A percentile compares a stretch with the other conserved stretches of the same genome.
phyloP scores from a whole-genome alignment of 1,284 basidiomycete genomes.

The Sporisorium exsertum region DNA sequence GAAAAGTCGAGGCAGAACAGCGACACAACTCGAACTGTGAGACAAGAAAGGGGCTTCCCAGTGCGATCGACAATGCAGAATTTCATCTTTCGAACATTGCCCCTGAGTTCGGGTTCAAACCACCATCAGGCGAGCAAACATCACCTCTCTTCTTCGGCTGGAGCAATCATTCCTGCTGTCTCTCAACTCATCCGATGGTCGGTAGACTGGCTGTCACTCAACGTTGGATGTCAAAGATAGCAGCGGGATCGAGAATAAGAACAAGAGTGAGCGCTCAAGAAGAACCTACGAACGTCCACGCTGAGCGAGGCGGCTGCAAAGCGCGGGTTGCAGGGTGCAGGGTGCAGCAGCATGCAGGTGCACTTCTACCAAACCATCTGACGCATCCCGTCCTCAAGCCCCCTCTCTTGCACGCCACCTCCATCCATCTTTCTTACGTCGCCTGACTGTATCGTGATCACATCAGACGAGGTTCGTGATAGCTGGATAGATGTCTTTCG shows the following conservation, averaged over 20 bases:
- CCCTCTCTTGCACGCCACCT: constrained; percentile 7
- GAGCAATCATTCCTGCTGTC: not conserved
- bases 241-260: not conserved
- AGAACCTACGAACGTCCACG: not conserved
- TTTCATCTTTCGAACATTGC: not conserved
- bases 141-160: not conserved
- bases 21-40: not conserved
- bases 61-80: not conserved
- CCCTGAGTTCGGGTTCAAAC: not conserved
- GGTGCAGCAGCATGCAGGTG: constrained; percentile 16
- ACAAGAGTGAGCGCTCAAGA: not conserved
- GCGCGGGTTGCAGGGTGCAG: constrained; percentile 25
- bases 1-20: not conserved
- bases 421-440: not conserved
- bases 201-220: not conserved
- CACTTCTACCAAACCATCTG: constrained; percentile 32
- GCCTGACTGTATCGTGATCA: not conserved
- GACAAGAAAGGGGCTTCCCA: not conserved
- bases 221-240: not conserved
- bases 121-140: not conserved
- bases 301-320: constrained; percentile 16
- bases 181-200: not conserved
- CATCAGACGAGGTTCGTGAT: not conserved
- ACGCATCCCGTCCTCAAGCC: constrained; percentile 7
- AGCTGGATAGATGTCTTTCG: not conserved